Base-by-base conservation (phyloP, 2,329 filamentous ascomycete species). In the Capronia epimyces region DNA sequence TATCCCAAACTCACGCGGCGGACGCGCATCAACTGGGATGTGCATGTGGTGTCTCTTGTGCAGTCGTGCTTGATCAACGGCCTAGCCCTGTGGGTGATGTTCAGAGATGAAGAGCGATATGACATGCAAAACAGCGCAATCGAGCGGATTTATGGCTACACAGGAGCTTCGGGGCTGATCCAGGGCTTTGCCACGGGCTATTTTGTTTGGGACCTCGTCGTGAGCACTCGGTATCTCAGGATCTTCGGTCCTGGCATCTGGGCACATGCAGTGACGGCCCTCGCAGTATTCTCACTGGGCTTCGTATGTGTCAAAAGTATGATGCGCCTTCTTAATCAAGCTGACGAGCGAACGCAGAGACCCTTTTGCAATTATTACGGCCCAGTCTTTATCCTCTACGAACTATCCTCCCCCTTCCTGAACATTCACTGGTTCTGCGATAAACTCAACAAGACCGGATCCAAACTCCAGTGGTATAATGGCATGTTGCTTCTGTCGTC, bases 351-450 rank as follows among this genome's bases (percentile, higher is more conserved):
- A 47, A 18, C 27, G 41, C 62, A 84, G 81, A 74, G 81, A 56
- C 81, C 81, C 2, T 84, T 84, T 62, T 69, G 82, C 53, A 82
- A 83, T 66, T 84, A 75, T 71, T 84, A 83, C 65, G 78, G 74
- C 15, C 78, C 80, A 0, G 76, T 75, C 4, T 84, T 84, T 68
- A 80, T 84, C 61, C 79, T 84, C 59, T 84, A 84, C 69, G 81
- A 84, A 63, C 77, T 84, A 57, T 82, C 79, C 34, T 78, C 75
- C 55, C 81, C 81, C 7, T 83, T 84, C 65, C 73, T 84, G 56
- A 84, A 84, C 66, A 77, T 84, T 64, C 81, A 84, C 70, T 84
- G 81, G 81, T 84, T 84, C 71, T 79, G 80, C 63, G 81, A 84
- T 64, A 84, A 84, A 68, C 71, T 84, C 64, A 75, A 78, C 64